These are phyloP conservation scores for Pseudogymnoascus sp. DNA, from an alignment of 2,329 filamentous ascomycete species.

Conservation along the genomic window DNA sequence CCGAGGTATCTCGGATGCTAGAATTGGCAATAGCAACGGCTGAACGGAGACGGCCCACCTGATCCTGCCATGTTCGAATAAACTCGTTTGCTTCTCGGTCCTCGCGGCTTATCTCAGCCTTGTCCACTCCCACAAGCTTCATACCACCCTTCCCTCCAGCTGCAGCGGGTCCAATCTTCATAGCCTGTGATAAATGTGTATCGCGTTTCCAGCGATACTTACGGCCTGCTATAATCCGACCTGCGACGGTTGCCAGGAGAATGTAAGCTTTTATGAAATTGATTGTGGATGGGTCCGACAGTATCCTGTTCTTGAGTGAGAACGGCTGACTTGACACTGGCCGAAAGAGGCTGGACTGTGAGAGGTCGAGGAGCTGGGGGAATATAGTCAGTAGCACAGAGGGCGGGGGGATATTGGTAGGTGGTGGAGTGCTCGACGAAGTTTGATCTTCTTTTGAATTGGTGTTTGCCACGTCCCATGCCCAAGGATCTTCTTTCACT, in stretches of 20 bases:
- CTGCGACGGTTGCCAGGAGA: slow-evolving; percentile 57
- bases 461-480: slow-evolving; percentile 26
- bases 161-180: slow-evolving; percentile 72
- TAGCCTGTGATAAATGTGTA: slow-evolving; percentile 72
- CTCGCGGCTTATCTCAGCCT: slow-evolving; percentile 71
- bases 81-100: slow-evolving; percentile 78
- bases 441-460: slow-evolving; percentile 8
- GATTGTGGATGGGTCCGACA: slow-evolving; percentile 54
- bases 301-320: slow-evolving; percentile 53
- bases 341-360: slow-evolving; percentile 57
- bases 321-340: slow-evolving; percentile 52
- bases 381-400: slow-evolving; percentile 74
- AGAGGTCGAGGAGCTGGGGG: slow-evolving; percentile 59
- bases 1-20: slow-evolving; percentile 23
- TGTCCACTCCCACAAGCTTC: slow-evolving; percentile 85
- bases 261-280: slow-evolving; percentile 60
- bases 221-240: slow-evolving; percentile 75
- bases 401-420: slow-evolving; percentile 83
- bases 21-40: slow-evolving; percentile 60
- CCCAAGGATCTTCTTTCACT: slow-evolving; percentile 25
- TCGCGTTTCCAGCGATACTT: slow-evolving; percentile 88
- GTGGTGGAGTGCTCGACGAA: slow-evolving; percentile 42
- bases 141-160: slow-evolving; percentile 74
- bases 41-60: slow-evolving; percentile 66
- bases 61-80: slow-evolving; percentile 63